These are phyloP conservation scores for Myrica gale DNA, from an alignment of 306 rosid genomes.

Conservation along the genomic window DNA sequence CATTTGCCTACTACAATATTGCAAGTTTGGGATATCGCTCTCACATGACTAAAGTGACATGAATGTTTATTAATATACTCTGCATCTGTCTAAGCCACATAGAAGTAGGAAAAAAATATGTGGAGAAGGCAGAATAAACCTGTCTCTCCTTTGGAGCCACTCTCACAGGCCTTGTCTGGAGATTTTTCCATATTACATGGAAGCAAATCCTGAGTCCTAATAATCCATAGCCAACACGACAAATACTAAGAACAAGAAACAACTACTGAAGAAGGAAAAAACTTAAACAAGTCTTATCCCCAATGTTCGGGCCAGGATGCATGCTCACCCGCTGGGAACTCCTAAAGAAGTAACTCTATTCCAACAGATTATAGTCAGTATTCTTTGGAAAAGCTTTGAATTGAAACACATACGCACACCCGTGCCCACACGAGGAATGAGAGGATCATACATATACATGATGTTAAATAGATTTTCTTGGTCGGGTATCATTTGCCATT, in stretches of 20 bases:
- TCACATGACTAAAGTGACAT: background rate
- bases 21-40: background rate
- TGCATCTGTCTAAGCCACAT: background rate
- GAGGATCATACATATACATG: background rate
- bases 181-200: constrained; percentile 36
- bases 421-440: background rate
- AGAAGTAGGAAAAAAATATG: background rate
- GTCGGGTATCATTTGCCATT: background rate
- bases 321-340: background rate
- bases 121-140: constrained; percentile 38
- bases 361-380: background rate
- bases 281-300: background rate
- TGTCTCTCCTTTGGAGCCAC: constrained; percentile 31
- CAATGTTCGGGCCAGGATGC: background rate
- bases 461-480: background rate
- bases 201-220: constrained; percentile 49
- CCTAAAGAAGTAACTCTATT: background rate
- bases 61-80: background rate
- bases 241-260: background rate
- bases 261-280: background rate
- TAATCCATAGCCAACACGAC: constrained; percentile 5
- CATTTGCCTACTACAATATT: background rate
- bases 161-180: constrained; percentile 32
- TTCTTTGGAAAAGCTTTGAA: background rate
- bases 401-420: background rate